Base-by-base conservation (phyloP, 768 basidiomycete genomes). In the Leccinum arenicola region DNA sequence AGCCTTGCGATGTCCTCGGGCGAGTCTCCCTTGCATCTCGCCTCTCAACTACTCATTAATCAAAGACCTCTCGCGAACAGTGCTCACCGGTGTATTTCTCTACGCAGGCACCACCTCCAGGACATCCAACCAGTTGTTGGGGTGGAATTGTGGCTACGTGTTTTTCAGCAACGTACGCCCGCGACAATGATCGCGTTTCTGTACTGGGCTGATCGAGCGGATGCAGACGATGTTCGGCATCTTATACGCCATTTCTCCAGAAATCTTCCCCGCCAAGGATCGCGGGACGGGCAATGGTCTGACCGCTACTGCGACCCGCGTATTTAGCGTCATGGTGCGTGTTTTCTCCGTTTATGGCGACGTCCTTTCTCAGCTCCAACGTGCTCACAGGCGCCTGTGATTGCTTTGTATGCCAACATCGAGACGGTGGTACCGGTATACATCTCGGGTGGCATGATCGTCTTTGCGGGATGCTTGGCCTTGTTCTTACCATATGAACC, bases 121-220 rank as follows among this genome's bases (percentile, higher is more conserved):
- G 64, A 84, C 80, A 59, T 88, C 86, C 8, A 78, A 86, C 60
- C 78, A 82, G 27, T 78, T 91, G 45, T 77, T 92, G 25, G 89
- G 84, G 50, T 92, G 89, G 89, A 91, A 91, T 72, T 92, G 88
- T 67, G 88, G 82, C 9, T 89, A 88, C 62, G 78, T 75, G n/a
- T 87, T 87, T 67, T 79, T 73, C 61, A 84, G 82, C 55, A 86
- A 85, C 64, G 82, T 86, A 58, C 50, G 77, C 72, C 12, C 21
- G 19, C 7, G 6, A n/a, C 8, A 31, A 31, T 19, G 51, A 51
- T 51, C 17, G 10, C 12, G 14, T 25, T 2, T 50, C 53, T 19
- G 19, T n/a, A 27, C 56, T n/a, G n/a, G 23, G 11, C 48, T 62
- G 25, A 62, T n/a, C 5, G 27, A 5, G n/a, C 2, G 11, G 23